Conservation (phyloP, 225 moss, liverwort and hornwort genomes). For the Neckera pumila region DNA sequence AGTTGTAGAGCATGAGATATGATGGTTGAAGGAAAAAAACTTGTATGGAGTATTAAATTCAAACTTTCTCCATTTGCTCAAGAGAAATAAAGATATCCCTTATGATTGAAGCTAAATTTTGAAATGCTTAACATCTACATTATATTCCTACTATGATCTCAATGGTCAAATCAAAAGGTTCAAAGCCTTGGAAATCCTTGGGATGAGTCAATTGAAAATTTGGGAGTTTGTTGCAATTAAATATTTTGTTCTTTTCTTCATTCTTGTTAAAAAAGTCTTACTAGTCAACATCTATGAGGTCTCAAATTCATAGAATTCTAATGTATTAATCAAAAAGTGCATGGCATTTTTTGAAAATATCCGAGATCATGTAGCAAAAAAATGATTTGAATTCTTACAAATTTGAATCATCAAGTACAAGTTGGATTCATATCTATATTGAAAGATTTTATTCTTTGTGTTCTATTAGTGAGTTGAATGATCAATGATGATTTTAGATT, state of each 20-base stretch:
- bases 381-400: neutral
- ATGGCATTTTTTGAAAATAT: neutral
- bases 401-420: neutral
- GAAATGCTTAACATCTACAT: neutral
- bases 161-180: neutral
- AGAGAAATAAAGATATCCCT: neutral
- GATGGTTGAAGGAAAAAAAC: neutral
- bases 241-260: neutral
- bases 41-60: no score
- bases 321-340: neutral
- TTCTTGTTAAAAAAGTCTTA: neutral
- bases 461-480: neutral
- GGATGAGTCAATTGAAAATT: neutral
- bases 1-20: neutral
- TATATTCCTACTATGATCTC: neutral
- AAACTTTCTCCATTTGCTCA: neutral
- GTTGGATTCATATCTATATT: neutral
- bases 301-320: neutral
- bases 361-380: neutral
- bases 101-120: neutral
- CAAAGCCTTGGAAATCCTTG: neutral
- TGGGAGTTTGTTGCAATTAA: neutral
- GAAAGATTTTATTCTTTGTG: neutral
- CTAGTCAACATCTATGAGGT: neutral
- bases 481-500: neutral